Evolutionary conservation across 2,329 filamentous ascomycete species (phyloP).

Genomic region (Penicillium brevicompactum): DNA sequence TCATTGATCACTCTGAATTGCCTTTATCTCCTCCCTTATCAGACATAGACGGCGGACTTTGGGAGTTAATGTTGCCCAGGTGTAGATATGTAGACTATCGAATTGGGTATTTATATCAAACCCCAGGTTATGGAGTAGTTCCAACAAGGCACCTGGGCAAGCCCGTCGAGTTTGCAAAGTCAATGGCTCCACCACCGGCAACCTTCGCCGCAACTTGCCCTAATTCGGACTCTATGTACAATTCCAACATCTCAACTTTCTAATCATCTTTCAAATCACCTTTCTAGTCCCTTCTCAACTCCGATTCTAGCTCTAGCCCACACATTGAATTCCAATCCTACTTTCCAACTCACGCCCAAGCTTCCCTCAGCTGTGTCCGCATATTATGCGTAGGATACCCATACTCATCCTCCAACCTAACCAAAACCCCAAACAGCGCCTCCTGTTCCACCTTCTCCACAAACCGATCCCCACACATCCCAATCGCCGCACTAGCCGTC

Average conservation of each 20-base stretch:
- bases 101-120: too few species aligned
- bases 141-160: background rate
- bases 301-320: background rate
- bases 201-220: background rate
- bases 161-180: background rate
- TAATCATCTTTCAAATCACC: background rate
- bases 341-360: constrained; percentile 19
- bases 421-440: constrained; percentile 27
- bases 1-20: background rate
- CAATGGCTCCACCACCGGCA: background rate
- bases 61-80: background rate
- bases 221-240: background rate
- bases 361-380: constrained; percentile 10
- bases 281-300: background rate
- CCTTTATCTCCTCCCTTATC: background rate
- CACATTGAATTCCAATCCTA: background rate
- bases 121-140: too few species aligned
- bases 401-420: constrained; percentile 18
- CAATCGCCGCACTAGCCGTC: constrained; percentile 34
- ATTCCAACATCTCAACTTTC: background rate
- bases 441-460: constrained; percentile 30
- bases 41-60: background rate
- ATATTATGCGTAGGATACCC: constrained; percentile 17
- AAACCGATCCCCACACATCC: constrained; percentile 38
- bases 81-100: too few species aligned